phyloP scores from a whole-genome alignment of 345 rosid genomes.

The Geranium brycei region DNA sequence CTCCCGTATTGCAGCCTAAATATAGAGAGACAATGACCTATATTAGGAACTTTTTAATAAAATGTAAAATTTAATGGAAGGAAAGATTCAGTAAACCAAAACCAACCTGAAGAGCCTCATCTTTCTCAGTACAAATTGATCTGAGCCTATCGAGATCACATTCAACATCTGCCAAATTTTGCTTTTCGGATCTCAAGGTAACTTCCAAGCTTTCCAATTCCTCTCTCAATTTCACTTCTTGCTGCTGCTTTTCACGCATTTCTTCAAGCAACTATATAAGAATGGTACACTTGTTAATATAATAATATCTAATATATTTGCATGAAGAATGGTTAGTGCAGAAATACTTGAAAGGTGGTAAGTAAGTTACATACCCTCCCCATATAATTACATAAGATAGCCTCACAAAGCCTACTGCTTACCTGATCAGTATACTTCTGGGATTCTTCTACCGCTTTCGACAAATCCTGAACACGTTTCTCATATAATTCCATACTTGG shows the following conservation, averaged over 20 bases:
- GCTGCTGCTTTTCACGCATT: constrained; percentile 48
- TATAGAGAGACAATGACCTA: constrained; percentile 8
- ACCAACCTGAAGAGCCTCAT: constrained; percentile 55
- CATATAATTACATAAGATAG: background rate
- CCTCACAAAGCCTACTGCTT: constrained; percentile 4
- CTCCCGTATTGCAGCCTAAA: constrained; percentile 47
- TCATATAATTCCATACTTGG: constrained; percentile 50
- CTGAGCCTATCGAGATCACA: constrained; percentile 45
- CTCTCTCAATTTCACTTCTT: constrained; percentile 51
- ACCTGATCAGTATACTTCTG: constrained; percentile 57
- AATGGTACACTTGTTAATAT: constrained; percentile 10
- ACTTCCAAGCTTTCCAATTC: constrained; percentile 51
- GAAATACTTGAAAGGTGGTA: too few relatives aligned
- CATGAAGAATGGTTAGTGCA: background rate
- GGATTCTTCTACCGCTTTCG: constrained; percentile 63
- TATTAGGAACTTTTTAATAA: background rate
- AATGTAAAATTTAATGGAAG: background rate
- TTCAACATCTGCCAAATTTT: constrained; percentile 36
- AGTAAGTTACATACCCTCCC: too few relatives aligned
- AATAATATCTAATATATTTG: background rate
- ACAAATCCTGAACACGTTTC: constrained; percentile 68
- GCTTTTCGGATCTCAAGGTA: constrained; percentile 51
- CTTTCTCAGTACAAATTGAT: constrained; percentile 56
- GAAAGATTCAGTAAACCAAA: constrained; percentile 5
- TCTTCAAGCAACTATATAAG: constrained; percentile 53